A percentile compares a stretch with the other conserved stretches of the same genome.
Evolutionary conservation across 139 green algal species (phyloP).

Genomic region (Chlamydomonas asymmetrica): DNA sequence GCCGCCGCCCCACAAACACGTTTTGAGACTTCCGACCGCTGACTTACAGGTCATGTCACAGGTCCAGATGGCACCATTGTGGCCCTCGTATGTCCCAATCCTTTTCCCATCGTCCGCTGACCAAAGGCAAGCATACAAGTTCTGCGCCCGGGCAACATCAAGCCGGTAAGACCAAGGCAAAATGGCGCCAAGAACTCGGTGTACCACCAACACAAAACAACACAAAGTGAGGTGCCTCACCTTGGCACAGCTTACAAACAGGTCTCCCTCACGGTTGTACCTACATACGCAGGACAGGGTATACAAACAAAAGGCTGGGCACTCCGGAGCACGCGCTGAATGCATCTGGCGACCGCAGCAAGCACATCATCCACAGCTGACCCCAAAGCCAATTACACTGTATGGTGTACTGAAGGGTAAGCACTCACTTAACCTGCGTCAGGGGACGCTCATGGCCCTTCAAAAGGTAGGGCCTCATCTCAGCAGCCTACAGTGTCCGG

Average conservation of each 20-base stretch:
- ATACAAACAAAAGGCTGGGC: constrained; percentile 1
- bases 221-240: too few relatives aligned
- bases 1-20: too few relatives aligned
- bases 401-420: too few relatives aligned
- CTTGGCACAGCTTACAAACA: constrained; percentile 95
- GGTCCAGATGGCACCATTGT: constrained; percentile 94
- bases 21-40: too few relatives aligned
- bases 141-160: not conserved
- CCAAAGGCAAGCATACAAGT: constrained; percentile 81
- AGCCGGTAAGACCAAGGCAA: too few relatives aligned
- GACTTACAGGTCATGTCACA: constrained; percentile 86
- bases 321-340: constrained; percentile 2
- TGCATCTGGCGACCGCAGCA: not conserved
- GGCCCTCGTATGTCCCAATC: constrained; percentile 94
- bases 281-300: too few relatives aligned
- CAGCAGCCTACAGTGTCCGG: too few relatives aligned
- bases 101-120: constrained; percentile 89
- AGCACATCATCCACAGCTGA: not conserved
- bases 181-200: too few relatives aligned
- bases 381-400: not conserved
- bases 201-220: too few relatives aligned
- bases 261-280: constrained; percentile 96
- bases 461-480: constrained; percentile 86
- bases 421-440: constrained; percentile 79
- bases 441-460: constrained; percentile 90